These are phyloP conservation scores for Podaxis sp. DNA, from an alignment of 768 basidiomycete species.

Conservation along the genomic window DNA sequence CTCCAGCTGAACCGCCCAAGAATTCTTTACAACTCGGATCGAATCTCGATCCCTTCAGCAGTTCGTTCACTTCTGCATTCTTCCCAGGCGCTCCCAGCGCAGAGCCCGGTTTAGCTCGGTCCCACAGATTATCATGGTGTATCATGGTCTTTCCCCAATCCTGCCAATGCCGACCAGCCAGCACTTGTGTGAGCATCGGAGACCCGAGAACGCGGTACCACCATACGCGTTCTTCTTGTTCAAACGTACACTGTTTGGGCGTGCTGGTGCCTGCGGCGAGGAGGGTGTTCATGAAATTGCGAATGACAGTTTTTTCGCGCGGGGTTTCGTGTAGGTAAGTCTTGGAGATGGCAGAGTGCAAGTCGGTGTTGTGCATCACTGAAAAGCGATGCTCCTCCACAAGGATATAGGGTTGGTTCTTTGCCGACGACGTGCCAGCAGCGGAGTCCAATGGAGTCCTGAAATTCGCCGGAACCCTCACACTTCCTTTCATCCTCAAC, in stretches of 20 bases:
- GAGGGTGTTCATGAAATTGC: background rate
- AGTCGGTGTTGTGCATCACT: slow-evolving; percentile 26
- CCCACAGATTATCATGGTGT: background rate
- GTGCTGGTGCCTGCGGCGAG: background rate
- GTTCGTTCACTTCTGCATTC: background rate
- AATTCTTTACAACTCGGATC: background rate
- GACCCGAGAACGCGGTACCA: background rate
- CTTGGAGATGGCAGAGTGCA: slow-evolving; percentile 18
- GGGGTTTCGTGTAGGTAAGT: background rate
- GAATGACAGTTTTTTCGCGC: background rate
- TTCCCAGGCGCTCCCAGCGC: background rate
- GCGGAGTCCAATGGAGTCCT: background rate
- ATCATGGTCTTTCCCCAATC: background rate
- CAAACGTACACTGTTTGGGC: background rate
- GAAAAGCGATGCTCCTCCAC: slow-evolving; percentile 21
- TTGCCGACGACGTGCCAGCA: background rate
- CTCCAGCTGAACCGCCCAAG: background rate
- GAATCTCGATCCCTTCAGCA: background rate
- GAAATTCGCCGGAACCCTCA: background rate
- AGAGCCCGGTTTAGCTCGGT: background rate
- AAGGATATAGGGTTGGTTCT: background rate
- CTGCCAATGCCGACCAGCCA: background rate
- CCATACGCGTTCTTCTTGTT: background rate
- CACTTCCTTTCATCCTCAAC: background rate
- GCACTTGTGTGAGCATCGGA: background rate